phyloP scores from a whole-genome alignment of 768 basidiomycete genomes.

The Mycena olivaceomarginata region DNA sequence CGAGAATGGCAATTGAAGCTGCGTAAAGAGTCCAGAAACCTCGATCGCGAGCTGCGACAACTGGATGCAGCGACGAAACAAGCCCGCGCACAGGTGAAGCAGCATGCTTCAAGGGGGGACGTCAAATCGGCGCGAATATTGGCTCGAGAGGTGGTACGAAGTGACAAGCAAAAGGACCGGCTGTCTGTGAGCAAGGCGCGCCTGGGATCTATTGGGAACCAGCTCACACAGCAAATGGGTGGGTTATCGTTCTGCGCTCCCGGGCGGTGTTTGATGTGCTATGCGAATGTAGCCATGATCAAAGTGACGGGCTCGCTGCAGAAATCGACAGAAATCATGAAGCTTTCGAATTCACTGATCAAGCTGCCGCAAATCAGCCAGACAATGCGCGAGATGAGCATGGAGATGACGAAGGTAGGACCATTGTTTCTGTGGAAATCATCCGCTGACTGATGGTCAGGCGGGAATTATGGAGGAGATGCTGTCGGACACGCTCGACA shows the following conservation, averaged over 20 bases:
- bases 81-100: slow-evolving; percentile 88
- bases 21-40: slow-evolving; percentile 84
- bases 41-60: slow-evolving; percentile 98
- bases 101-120: slow-evolving; percentile 93
- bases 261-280: background rate
- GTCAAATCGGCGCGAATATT: slow-evolving; percentile 94
- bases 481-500: slow-evolving; percentile 93
- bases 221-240: slow-evolving; percentile 96
- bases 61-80: slow-evolving; percentile 90
- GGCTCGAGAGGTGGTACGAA: slow-evolving; percentile 95
- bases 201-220: slow-evolving; percentile 91
- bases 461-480: slow-evolving; percentile 99
- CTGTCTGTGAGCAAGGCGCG: slow-evolving; percentile 95
- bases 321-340: slow-evolving; percentile 99
- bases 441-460: slow-evolving; percentile 60
- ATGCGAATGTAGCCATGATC: slow-evolving; percentile 82
- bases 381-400: slow-evolving; percentile 97
- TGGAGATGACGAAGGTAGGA: slow-evolving; percentile 98
- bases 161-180: slow-evolving; percentile 95
- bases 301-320: slow-evolving; percentile 99
- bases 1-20: slow-evolving; percentile 94
- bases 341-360: slow-evolving; percentile 93
- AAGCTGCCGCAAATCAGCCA: slow-evolving; percentile 95
- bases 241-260: slow-evolving; percentile 50
- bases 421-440: background rate